phyloP scores from a whole-genome alignment of 2,329 filamentous ascomycete genomes.

The Neoarthrinium moseri region DNA sequence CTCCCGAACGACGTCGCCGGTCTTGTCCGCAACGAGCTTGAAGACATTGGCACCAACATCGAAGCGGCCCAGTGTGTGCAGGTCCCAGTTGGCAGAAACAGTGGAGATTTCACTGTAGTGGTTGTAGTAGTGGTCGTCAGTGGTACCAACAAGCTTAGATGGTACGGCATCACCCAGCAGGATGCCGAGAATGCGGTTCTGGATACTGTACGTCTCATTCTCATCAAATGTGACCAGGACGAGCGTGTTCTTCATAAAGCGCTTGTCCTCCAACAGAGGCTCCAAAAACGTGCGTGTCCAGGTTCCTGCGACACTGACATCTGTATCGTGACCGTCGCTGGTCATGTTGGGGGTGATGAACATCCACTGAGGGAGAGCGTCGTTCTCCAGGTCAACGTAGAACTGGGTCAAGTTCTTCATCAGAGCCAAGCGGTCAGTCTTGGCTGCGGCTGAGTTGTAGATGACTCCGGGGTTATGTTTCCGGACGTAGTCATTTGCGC shows the following conservation, averaged over 20 bases:
- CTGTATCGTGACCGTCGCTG: constrained; percentile 73
- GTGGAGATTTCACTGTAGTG: constrained; percentile 71
- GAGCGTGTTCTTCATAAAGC: constrained; percentile 75
- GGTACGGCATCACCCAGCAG: constrained; percentile 76
- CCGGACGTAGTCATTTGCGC: constrained; percentile 74
- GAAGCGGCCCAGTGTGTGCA: constrained; percentile 68
- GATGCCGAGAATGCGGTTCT: constrained; percentile 69
- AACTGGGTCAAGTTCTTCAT: constrained; percentile 76
- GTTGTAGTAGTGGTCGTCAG: constrained; percentile 68
- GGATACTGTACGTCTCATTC: constrained; percentile 64
- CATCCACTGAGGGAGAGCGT: constrained; percentile 69
- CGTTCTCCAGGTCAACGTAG: constrained; percentile 60
- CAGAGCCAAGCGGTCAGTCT: constrained; percentile 58
- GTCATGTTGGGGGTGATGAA: constrained; percentile 77
- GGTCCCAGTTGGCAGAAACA: constrained; percentile 67
- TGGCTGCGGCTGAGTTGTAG: constrained; percentile 63
- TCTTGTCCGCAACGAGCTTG: constrained; percentile 57
- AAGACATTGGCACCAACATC: constrained; percentile 74
- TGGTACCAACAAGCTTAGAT: constrained; percentile 61
- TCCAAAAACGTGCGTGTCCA: constrained; percentile 70
- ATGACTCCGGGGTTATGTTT: constrained; percentile 74
- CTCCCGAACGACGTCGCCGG: constrained; percentile 49
- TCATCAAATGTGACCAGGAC: constrained; percentile 80
- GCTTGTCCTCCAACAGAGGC: constrained; percentile 65
- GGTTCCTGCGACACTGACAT: constrained; percentile 63